Base-by-base conservation (phyloP, 768 basidiomycete species). In the Amyloporia xantha region DNA sequence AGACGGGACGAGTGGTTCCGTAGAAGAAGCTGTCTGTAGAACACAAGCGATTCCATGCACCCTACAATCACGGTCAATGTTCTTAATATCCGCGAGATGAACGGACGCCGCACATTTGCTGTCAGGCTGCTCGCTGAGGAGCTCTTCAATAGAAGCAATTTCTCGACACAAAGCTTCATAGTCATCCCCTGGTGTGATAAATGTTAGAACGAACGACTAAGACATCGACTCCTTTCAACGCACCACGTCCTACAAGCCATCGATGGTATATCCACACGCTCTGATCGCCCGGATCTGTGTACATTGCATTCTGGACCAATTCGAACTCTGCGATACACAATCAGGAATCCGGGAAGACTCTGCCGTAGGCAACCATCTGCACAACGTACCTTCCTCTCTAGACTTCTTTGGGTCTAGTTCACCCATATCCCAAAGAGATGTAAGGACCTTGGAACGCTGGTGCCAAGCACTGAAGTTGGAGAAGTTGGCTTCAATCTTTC, bases 381-480 rank as follows among this genome's bases (percentile, higher is more conserved):
- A 33, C 27, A 26, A 27, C 5, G 51, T 57, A 84, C 91, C 93
- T 66, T 82, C 74, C 59, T 90, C 82, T 57, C 79, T 80, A 28
- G 78, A 79, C 58, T 75, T 71, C 12, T 59, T 46, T 44, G 74
- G 70, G 47, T 84, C 76, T 11, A 78, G 59, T 53, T 74, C 69
- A 15, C 77, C 80, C 25, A 63, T 63, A 28, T 72, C 73, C 86
- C 89, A 91, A 15, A 94, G 60, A 2, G 72, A 74, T 0, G 73
- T 62, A 24, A 89, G 71, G 6, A 92, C 72, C 60, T 92, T 95
- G 1, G 91, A 90, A 27, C 96, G 81, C 57, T 96, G 93, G 65
- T 99, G 96, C 96, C 96, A 99, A 19, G 96, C 96, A 54, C 92
- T 95, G 63, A 96, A 98, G 64, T 99, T 98, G 27, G 91, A 95